phyloP scores from a whole-genome alignment of 805 yeast species.

The Maudiozyma serrabonitensis region DNA sequence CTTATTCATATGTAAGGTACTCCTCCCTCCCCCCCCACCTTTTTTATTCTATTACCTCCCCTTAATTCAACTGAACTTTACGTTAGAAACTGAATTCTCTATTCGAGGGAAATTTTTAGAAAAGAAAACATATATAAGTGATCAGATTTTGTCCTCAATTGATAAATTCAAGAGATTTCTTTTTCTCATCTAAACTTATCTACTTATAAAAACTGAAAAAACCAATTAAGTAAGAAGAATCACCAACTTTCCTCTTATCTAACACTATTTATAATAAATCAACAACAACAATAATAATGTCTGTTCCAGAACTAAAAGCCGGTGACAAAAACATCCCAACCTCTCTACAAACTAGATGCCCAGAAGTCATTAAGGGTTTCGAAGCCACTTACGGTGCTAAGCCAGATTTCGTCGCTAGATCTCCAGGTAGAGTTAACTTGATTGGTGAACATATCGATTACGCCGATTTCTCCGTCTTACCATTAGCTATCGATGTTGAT shows the following conservation, averaged over 20 bases:
- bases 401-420: constrained; percentile 41
- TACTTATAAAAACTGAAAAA: not conserved
- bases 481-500: constrained; percentile 63
- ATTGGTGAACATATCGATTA: constrained; percentile 73
- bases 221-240: not conserved
- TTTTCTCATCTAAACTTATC: not conserved
- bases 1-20: not conserved
- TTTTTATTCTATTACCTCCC: not conserved
- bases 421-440: constrained; percentile 70
- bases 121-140: not conserved
- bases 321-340: constrained; percentile 5
- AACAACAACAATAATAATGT: constrained; percentile 3
- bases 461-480: constrained; percentile 54
- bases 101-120: not conserved
- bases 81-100: not conserved
- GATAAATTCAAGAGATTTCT: not conserved
- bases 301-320: constrained; percentile 10
- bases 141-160: not conserved
- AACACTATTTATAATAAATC: not conserved
- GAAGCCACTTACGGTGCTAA: constrained; percentile 25
- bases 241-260: not conserved
- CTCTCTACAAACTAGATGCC: constrained; percentile 7
- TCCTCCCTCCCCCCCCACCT: not conserved
- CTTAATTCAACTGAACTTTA: not conserved
- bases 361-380: constrained; percentile 8